Conservation (phyloP, 2,329 filamentous ascomycete genomes). For the Daldinia sp. region DNA sequence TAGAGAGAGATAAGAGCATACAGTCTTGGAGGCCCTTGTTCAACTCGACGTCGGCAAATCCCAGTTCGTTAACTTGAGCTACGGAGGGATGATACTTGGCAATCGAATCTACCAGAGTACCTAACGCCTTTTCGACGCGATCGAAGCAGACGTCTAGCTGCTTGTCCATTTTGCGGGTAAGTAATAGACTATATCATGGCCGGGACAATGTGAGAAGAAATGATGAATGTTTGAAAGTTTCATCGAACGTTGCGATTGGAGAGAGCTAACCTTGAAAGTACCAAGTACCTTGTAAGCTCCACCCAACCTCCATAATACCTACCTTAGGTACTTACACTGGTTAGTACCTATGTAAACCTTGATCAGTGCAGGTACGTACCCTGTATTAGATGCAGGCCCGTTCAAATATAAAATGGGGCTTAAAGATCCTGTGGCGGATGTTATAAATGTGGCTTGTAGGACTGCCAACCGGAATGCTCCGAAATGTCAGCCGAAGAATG, state of each 20-base stretch:
- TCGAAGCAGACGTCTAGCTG: constrained; percentile 70
- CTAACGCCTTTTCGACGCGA: constrained; percentile 71
- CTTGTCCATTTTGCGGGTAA: constrained; percentile 62
- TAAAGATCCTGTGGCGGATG: too few species aligned
- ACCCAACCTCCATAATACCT: too few species aligned
- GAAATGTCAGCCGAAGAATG: constrained; percentile 40
- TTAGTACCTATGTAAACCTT: too few species aligned
- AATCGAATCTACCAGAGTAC: constrained; percentile 78
- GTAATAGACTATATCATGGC: neutral
- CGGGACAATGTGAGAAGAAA: neutral
- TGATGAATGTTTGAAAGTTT: neutral
- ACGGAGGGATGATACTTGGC: constrained; percentile 81
- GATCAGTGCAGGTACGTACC: constrained; percentile 1
- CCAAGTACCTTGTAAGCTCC: neutral
- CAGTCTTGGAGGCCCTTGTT: constrained; percentile 70
- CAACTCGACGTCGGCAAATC: constrained; percentile 74
- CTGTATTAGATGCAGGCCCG: neutral
- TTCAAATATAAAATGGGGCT: too few species aligned
- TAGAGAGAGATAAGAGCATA: constrained; percentile 47
- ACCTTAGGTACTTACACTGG: too few species aligned
- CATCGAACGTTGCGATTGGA: neutral
- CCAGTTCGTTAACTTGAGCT: constrained; percentile 71
- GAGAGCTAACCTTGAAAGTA: neutral
- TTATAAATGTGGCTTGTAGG: neutral
- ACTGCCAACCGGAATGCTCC: constrained; percentile 37